A percentile compares a stretch with the other conserved stretches of the same genome.
Evolutionary conservation across 306 rosid genomes (phyloP).

Genomic region (Cucumis cinereus): DNA sequence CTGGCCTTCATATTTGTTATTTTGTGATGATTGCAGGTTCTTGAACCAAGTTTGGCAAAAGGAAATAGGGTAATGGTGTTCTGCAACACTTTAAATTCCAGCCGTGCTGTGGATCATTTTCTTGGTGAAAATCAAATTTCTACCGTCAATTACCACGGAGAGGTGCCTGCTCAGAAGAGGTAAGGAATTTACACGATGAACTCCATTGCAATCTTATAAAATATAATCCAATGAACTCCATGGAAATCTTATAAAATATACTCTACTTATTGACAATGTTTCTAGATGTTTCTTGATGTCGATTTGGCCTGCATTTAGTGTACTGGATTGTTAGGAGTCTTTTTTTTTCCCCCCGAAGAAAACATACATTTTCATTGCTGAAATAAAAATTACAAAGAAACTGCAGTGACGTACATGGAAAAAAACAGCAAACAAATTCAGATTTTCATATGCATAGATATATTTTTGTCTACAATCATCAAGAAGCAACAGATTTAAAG

Average conservation of each 20-base stretch:
- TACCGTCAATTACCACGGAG: constrained; percentile 86
- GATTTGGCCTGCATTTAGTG: not conserved
- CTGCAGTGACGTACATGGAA: not conserved
- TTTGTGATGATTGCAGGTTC: constrained; percentile 50
- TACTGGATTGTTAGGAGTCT: not conserved
- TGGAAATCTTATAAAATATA: not conserved
- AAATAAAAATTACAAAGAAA: not conserved
- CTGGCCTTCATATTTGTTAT: not conserved
- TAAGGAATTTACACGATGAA: constrained; percentile 15
- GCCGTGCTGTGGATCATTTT: constrained; percentile 99
- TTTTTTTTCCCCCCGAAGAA: not conserved
- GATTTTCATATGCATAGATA: not conserved
- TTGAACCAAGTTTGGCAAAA: constrained; percentile 85
- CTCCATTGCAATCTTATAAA: not conserved
- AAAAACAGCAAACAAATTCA: not conserved
- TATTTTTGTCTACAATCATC: not conserved
- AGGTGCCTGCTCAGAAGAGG: constrained; percentile 95
- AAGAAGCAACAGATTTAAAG: not conserved
- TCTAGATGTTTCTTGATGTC: not conserved
- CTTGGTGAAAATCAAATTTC: constrained; percentile 74
- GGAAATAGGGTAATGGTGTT: constrained; percentile 93
- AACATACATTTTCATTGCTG: not conserved
- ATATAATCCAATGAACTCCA: not conserved
- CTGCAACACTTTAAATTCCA: constrained; percentile 85
- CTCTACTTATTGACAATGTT: not conserved